Base-by-base conservation (phyloP, 305 asterid species). In the Rubia balearica region DNA sequence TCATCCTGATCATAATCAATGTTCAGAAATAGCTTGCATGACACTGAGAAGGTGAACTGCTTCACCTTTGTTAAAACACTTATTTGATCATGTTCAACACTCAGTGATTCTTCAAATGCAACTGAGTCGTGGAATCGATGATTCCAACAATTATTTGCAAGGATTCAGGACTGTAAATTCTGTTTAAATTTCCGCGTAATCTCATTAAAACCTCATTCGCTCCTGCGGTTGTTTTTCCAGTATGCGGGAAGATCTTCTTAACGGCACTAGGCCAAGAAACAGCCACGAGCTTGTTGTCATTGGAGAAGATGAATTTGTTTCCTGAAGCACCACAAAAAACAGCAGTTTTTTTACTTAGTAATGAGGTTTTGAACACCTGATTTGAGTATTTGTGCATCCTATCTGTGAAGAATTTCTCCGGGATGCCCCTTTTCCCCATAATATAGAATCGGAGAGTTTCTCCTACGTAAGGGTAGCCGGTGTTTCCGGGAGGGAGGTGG, bases 291-390 rank as follows among this genome's bases (percentile, higher is more conserved):
- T 62, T 38, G 1, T 62, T 33, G 2, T 62, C 46, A 9, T 61
- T 27, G 22, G 46, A 62, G 46, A 62, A 62, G 24, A 62, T 22
- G 8, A 62, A 62, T 8, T 62, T 62, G 46, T 62, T 33, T 22
- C 67, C 67, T 6, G 67, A 62, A 62, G 36, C 46, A 0, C 46
- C 67, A 7, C 67, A 62, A 36, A 36, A 62, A 62, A 62, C 67
- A 7, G 67, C 67, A 11, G 46, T 62, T 36, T 33, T 62, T n/a
- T 62, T 22, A n/a, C 67, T 12, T 62, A 62, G 6, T 38, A 62
- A 7, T 6, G 67, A 62, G 46, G 67, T 62, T 14, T 62, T 62
- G 46, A 62, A 62, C 0, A 36, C 46, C 19, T 62, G 45, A 46
- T 62, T 10, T 2, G 67, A 33, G 1, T 62, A 36, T 14, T 62